These are phyloP conservation scores for Sindora glabra DNA, from an alignment of 306 rosid genomes.

Conservation along the genomic window DNA sequence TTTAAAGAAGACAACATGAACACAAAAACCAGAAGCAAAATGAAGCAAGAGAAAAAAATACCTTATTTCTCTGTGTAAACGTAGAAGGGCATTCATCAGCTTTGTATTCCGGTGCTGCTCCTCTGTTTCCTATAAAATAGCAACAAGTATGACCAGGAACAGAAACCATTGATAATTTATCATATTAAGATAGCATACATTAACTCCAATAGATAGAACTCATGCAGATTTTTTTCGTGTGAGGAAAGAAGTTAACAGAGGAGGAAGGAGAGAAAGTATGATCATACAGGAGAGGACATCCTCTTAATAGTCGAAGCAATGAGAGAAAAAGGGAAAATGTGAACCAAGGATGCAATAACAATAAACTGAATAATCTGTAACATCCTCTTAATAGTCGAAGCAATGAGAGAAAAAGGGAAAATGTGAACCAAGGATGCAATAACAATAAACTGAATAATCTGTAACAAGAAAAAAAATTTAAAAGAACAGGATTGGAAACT, in stretches of 20 bases:
- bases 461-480: too few relatives aligned
- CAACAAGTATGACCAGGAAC: slow-evolving; percentile 20
- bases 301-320: too few relatives aligned
- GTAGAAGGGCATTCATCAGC: slow-evolving; percentile 79
- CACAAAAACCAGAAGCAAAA: slow-evolving; percentile 1
- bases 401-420: too few relatives aligned
- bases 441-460: too few relatives aligned
- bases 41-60: slow-evolving; percentile 23
- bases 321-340: too few relatives aligned
- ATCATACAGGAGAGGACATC: neutral
- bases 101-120: slow-evolving; percentile 94
- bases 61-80: slow-evolving; percentile 95
- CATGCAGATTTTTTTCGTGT: neutral
- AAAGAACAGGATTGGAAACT: too few relatives aligned
- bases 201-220: neutral
- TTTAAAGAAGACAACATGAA: slow-evolving; percentile 12
- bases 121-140: slow-evolving; percentile 62
- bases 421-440: too few relatives aligned
- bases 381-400: too few relatives aligned
- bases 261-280: neutral
- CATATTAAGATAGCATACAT: neutral
- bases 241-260: neutral
- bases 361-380: too few relatives aligned
- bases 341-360: too few relatives aligned
- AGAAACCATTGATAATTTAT: neutral